These are phyloP conservation scores for Auxenochlorella protothecoides DNA, from an alignment of 139 green algal species.

Conservation along the genomic window DNA sequence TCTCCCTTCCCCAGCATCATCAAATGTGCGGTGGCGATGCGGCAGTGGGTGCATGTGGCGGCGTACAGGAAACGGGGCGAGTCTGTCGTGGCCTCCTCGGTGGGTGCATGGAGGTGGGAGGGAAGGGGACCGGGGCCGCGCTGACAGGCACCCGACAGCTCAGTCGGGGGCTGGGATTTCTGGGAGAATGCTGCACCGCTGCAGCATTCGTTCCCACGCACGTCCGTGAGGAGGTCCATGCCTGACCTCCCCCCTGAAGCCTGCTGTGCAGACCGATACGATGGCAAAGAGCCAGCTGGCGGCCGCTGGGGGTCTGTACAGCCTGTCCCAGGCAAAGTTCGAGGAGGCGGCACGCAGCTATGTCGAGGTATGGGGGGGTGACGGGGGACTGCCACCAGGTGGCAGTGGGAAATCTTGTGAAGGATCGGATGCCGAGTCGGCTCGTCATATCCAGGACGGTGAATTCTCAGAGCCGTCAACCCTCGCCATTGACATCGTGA, in stretches of 20 bases:
- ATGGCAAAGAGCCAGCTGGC: conserved; percentile 12
- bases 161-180: too few species aligned
- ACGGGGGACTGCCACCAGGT: neutral
- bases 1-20: conserved; percentile 35
- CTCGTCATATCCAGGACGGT: too few species aligned
- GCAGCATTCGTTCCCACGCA: neutral
- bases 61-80: conserved; percentile 45
- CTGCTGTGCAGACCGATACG: neutral
- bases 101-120: neutral
- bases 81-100: neutral
- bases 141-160: too few species aligned
- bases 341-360: conserved; percentile 63
- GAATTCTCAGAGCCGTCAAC: too few species aligned
- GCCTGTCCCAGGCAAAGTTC: conserved; percentile 52
- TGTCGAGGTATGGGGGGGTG: conserved; percentile 27
- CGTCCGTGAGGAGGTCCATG: neutral
- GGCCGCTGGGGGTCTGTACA: conserved; percentile 10
- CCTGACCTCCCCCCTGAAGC: neutral
- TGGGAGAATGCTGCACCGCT: too few species aligned
- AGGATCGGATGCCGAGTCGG: too few species aligned
- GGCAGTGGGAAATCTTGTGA: neutral
- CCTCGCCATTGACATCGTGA: neutral
- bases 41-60: conserved; percentile 70
- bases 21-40: conserved; percentile 60
- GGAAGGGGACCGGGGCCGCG: too few species aligned